phyloP scores from a whole-genome alignment of 495 filamentous ascomycete species.

The Podospora appendiculata region DNA sequence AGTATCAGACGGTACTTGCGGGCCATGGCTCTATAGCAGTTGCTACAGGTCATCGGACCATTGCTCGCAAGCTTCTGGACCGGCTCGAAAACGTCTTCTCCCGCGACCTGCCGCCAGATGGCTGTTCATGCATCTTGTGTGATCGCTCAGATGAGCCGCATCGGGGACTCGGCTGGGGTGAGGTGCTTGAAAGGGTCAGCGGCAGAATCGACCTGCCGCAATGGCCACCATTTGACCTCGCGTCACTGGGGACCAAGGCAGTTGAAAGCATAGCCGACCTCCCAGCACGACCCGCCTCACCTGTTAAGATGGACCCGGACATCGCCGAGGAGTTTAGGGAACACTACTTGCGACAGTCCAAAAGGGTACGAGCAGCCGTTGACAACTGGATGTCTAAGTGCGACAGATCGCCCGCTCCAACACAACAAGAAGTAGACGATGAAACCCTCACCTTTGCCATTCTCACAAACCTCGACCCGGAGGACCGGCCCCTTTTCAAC shows the following conservation, averaged over 20 bases:
- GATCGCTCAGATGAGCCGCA: constrained; percentile 47
- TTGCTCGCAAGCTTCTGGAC: constrained; percentile 89
- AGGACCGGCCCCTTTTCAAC: constrained; percentile 71
- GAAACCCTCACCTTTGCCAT: constrained; percentile 91
- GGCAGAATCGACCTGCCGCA: constrained; percentile 74
- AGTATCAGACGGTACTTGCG: constrained; percentile 71
- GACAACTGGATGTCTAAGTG: constrained; percentile 80
- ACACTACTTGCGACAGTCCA: constrained; percentile 79
- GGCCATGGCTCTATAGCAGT: constrained; percentile 88
- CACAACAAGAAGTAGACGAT: constrained; percentile 81
- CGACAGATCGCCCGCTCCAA: constrained; percentile 59
- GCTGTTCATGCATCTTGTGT: constrained; percentile 72
- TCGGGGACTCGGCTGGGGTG: constrained; percentile 87
- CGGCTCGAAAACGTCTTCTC: constrained; percentile 89
- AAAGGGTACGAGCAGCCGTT: constrained; percentile 76
- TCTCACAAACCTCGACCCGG: constrained; percentile 70
- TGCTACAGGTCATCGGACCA: constrained; percentile 88
- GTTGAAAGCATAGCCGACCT: constrained; percentile 36
- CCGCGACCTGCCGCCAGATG: constrained; percentile 76
- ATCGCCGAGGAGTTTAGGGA: constrained; percentile 84
- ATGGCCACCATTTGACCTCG: constrained; percentile 82
- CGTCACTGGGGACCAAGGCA: constrained; percentile 50
- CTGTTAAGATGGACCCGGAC: constrained; percentile 84
- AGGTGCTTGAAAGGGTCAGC: constrained; percentile 87
- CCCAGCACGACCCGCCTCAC: constrained; percentile 44